Evolutionary conservation across 805 yeast genomes (phyloP), one percentile per base, ranked within the genome.

Genomic region (Teunomyces gatunensis): DNA sequence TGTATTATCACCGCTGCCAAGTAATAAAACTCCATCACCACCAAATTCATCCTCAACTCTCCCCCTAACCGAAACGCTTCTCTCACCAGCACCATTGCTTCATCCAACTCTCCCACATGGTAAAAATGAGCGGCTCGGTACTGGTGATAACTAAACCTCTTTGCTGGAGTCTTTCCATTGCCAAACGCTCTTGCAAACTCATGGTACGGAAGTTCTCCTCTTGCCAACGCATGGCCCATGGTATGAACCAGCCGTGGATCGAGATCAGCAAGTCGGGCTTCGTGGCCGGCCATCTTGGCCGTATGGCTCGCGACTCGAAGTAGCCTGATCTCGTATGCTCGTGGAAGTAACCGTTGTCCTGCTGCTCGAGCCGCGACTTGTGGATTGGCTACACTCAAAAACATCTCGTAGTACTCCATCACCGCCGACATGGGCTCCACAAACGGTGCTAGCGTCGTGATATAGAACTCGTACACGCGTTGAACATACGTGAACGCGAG

Each of bases 401-500:
- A 56, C 15, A 53, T 20, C 27, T 58, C 60, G 40, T 56, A 54
- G 47, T 56, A 59, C 41, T 65, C 67, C 39, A 71, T 45, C 1
- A 76, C 54, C 20, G 64, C 69, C 4, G 58, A 49, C 20, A 67
- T 34, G 0, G 81, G 76, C 42, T 75, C 78, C 17, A 71, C 56
- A 45, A 65, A 69, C 4, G 65, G 56, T 2, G 79, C 83, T 50
- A 77, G 49, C 3, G 73, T 62, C 18, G 64, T 54, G 29, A 73
- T 64, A 50, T 77, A 79, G 25, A 64, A 53, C 51, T 74, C 75
- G 50, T 75, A 75, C 6, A 76, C 67, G 20, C 56, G 57, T 47
- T 68, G 68, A 32, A 68, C 66, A 42, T 67, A 60, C 42, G 68
- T 67, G 17, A 69, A 54, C 6, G 73, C 61, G 1, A 70, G 59